Evolutionary conservation across 2,329 filamentous ascomycete genomes (phyloP), one percentile per base, ranked within the genome.

Genomic region (Emmonsia crescens): DNA sequence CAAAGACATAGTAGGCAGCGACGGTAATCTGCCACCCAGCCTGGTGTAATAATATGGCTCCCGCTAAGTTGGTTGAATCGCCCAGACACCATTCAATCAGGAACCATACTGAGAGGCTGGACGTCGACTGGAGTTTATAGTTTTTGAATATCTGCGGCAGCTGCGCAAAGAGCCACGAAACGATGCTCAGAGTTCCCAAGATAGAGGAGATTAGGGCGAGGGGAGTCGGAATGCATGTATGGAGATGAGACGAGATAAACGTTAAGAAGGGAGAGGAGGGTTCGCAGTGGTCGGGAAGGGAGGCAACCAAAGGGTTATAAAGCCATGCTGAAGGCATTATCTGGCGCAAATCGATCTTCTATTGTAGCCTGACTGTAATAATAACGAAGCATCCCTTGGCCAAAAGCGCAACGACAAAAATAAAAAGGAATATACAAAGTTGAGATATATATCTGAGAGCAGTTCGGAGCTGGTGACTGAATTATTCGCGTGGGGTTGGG

Each of bases 61-160:
- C 85, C 3, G 86, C 67, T 24, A 88, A 73, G 62, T 88, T 88
- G 55, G 82, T 81, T 60, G 83, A 66, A 71, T 88, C 85, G 54
- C 85, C 85, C 38, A 86, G 69, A 66, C 85, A 80, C 85, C 85
- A 88, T 72, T 86, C 85, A 2, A 82, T 76, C 56, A 88, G 74
- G 71, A 88, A 88, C 70, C 83, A 85, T 62, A 85, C 80, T 4
- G 83, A 86, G 44, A 88, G 71, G 0, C 85, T 85, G 0, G 84
- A 84, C 0, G 85, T 86, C 14, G 84, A 87, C 68, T 85, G 79
- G 24, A 86, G 71, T 59, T 78, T 78, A 69, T 84, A 83, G 69
- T 88, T 88, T 75, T 87, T 87, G 75, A 83, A 85, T 64, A 88
- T 86, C 68, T 88, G 85, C 1, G 85, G 85, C 33, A 88, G 75